phyloP scores from a whole-genome alignment of 1,139 yeast species.

The Pneumocystis oryctolagi region DNA sequence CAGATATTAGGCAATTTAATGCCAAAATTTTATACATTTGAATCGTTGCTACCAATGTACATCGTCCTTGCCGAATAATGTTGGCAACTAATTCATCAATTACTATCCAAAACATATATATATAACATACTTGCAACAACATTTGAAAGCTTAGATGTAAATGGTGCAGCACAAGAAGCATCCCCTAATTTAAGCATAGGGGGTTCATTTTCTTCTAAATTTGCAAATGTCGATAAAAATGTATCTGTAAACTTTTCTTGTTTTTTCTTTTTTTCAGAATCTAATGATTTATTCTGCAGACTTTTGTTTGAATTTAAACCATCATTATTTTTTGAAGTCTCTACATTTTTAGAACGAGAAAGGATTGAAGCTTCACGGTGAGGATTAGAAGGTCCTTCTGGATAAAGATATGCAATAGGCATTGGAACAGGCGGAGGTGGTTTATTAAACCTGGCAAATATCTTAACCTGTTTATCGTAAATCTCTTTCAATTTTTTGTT shows the following conservation, averaged over 20 bases:
- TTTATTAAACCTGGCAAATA: constrained; percentile 69
- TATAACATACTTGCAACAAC: constrained; percentile 51
- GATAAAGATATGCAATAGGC: constrained; percentile 80
- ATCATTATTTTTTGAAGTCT: constrained; percentile 13
- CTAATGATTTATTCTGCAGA: constrained; percentile 37
- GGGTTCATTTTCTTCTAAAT: constrained; percentile 67
- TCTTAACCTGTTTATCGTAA: constrained; percentile 69
- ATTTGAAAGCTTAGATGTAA: constrained; percentile 83
- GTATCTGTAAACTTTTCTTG: constrained; percentile 33
- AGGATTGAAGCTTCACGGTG: constrained; percentile 75
- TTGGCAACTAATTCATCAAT: constrained; percentile 37
- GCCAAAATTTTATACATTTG: constrained; percentile 98
- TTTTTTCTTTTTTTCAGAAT: constrained; percentile 31
- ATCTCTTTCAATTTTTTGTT: constrained; percentile 49
- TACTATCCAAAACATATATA: neutral
- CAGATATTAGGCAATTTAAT: constrained; percentile 88
- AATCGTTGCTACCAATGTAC: constrained; percentile 91
- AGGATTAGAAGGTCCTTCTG: constrained; percentile 90
- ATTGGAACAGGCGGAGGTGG: constrained; percentile 79
- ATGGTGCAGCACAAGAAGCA: constrained; percentile 99
- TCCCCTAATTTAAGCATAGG: constrained; percentile 93
- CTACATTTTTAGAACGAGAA: constrained; percentile 40
- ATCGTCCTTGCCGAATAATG: constrained; percentile 94
- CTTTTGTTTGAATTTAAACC: constrained; percentile 30
- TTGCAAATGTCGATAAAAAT: constrained; percentile 35